A percentile compares a stretch with the other conserved stretches of the same genome.
Conservation (phyloP, 257 asterid genomes). For the Nicotiana undulata region DNA sequence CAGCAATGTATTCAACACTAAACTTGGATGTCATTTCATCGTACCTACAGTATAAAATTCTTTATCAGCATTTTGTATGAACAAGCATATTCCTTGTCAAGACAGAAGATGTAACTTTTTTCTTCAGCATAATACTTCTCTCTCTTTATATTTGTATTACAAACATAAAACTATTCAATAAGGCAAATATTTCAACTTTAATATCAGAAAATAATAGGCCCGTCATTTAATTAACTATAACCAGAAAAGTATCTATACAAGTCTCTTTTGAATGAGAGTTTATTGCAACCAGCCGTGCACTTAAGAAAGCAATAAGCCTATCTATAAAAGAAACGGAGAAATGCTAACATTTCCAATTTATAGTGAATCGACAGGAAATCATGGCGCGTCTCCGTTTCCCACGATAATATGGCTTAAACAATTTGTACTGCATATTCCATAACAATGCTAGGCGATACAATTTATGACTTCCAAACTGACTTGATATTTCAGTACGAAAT, state of each 20-base stretch:
- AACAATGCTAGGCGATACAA: not conserved
- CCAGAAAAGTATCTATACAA: not conserved
- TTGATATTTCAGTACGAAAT: not conserved
- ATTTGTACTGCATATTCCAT: not conserved
- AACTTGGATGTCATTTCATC: slow-evolving; percentile 74
- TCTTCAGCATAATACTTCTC: not conserved
- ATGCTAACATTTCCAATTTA: not conserved
- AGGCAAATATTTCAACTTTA: not conserved
- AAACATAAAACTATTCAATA: not conserved
- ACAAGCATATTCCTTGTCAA: not conserved
- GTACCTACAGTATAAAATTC: slow-evolving; percentile 40
- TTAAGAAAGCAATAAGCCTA: not conserved
- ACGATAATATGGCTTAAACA: not conserved
- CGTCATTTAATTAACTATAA: not conserved
- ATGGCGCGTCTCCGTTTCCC: not conserved
- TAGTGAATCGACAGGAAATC: not conserved
- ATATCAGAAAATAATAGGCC: not conserved
- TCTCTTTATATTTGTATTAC: not conserved
- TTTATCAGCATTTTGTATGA: not conserved
- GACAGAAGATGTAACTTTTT: not conserved
- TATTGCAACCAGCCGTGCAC: not conserved
- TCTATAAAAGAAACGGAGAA: not conserved
- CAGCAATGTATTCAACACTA: slow-evolving; percentile 85
- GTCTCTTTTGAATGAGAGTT: not conserved
- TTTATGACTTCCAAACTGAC: not conserved